These are phyloP conservation scores for Candida orba DNA, from an alignment of 805 yeast species.

Conservation along the genomic window DNA sequence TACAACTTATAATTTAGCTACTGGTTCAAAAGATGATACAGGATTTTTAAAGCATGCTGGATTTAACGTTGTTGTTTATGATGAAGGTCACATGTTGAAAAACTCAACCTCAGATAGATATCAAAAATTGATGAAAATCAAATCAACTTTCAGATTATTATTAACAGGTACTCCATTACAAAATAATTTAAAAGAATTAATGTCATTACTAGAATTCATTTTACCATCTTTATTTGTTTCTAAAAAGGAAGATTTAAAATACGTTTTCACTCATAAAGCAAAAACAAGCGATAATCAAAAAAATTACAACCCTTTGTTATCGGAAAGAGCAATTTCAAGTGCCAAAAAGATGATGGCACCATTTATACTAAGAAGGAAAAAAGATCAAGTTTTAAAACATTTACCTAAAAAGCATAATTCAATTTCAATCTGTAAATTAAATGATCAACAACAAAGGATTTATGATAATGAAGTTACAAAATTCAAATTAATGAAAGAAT, in stretches of 20 bases:
- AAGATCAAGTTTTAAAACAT: constrained; percentile 85
- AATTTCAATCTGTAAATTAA: constrained; percentile 60
- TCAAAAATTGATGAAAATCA: constrained; percentile 73
- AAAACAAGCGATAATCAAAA: constrained; percentile 49
- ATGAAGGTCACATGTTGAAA: constrained; percentile 96
- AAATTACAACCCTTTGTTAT: constrained; percentile 68
- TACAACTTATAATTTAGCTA: constrained; percentile 88
- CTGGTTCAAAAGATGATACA: constrained; percentile 78
- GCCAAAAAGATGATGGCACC: constrained; percentile 99
- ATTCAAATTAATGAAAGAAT: constrained; percentile 27
- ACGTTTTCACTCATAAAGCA: constrained; percentile 82
- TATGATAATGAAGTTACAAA: constrained; percentile 52
- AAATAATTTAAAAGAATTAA: constrained; percentile 83
- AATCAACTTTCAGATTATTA: constrained; percentile 76
- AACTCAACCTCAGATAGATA: constrained; percentile 86
- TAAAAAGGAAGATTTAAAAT: constrained; percentile 72
- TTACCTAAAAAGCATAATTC: constrained; percentile 70
- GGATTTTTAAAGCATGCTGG: constrained; percentile 65
- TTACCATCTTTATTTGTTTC: constrained; percentile 76
- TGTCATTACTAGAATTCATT: constrained; percentile 85
- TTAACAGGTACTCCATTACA: constrained; percentile 97
- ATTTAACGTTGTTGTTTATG: constrained; percentile 87
- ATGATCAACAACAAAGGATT: constrained; percentile 43
- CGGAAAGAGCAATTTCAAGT: constrained; percentile 84
- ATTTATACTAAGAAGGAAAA: constrained; percentile 85